Conservation (phyloP, 2,329 filamentous ascomycete species). For the Sporothrix brunneoviolacea region DNA sequence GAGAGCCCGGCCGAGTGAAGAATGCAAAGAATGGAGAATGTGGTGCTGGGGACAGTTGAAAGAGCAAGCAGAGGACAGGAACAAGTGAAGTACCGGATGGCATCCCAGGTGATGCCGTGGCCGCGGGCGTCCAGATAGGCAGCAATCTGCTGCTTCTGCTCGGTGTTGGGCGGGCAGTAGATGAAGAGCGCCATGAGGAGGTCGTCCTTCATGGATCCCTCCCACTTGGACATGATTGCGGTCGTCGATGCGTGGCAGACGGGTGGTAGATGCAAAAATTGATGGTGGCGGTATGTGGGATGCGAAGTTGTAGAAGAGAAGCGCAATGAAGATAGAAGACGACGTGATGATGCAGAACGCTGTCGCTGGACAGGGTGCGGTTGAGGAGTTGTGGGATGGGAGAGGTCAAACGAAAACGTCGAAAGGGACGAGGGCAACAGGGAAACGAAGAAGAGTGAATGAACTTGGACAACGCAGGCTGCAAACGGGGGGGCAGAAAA, state of each 20-base stretch:
- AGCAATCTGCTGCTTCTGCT: conserved; percentile 18
- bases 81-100: conserved; percentile 18
- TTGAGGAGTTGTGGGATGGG: too few relatives aligned
- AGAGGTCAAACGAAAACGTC: too few relatives aligned
- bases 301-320: background rate
- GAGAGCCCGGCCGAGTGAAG: too few relatives aligned
- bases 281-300: background rate
- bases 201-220: conserved; percentile 12
- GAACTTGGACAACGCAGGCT: background rate
- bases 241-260: background rate
- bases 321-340: too few relatives aligned
- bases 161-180: conserved; percentile 4
- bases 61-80: background rate
- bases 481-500: conserved; percentile 2
- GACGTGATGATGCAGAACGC: too few relatives aligned
- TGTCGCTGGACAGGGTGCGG: too few relatives aligned
- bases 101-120: conserved; percentile 22
- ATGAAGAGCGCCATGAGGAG: conserved; percentile 18
- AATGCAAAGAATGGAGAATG: background rate
- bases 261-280: background rate
- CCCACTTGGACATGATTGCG: conserved; percentile 17
- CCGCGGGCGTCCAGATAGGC: conserved; percentile 17
- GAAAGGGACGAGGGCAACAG: too few relatives aligned
- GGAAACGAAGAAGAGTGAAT: background rate
- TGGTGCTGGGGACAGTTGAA: background rate